Evolutionary conservation across 164 flowering plant species (phyloP), one percentile per base, ranked within the genome.

Genomic region (Brasenia schreberi): DNA sequence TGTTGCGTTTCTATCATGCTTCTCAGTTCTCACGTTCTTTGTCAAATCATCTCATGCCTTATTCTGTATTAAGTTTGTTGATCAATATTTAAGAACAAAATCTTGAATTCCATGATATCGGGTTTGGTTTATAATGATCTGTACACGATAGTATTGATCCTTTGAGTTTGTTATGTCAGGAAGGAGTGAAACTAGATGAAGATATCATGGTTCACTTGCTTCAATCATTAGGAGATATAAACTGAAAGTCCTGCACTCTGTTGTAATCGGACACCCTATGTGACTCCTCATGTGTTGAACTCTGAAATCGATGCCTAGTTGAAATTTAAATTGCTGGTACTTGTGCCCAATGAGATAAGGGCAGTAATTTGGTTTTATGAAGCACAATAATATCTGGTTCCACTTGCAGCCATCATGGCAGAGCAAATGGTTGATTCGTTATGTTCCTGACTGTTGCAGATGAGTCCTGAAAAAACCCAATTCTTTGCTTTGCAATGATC

Each of bases 311-410:
- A 87, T 77, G 80, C 85, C 12, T 89, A 88, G 72, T 80, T 86
- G 19, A 90, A 83, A 63, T 84, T 87, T 70, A 58, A 70, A 71
- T 74, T 70, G 18, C 69, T 83, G 66, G 81, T 77, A 43, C 65
- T 71, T 68, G 79, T 87, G 59, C 89, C 90, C 65, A 45, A 43
- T 63, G 60, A 70, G 59, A 71, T 77, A 75, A 67, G 59, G 71
- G 60, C 52, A 81, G 70, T 70, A 88, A 85, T 73, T 61, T 76
- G 63, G 76, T 91, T 52, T 74, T 83, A 1, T 94, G 96, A 90
- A 90, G 89, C 74, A 82, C 89, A 7, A 87, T 93, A 87, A 86
- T 93, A 68, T 77, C 82, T 3, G 92, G 86, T 45, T 83, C 86
- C 53, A 68, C 88, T 33, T 83, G 85, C 70, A 90, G 93, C 70